These are phyloP conservation scores for Agrocybe pediades DNA, from an alignment of 768 basidiomycete species.

Conservation along the genomic window DNA sequence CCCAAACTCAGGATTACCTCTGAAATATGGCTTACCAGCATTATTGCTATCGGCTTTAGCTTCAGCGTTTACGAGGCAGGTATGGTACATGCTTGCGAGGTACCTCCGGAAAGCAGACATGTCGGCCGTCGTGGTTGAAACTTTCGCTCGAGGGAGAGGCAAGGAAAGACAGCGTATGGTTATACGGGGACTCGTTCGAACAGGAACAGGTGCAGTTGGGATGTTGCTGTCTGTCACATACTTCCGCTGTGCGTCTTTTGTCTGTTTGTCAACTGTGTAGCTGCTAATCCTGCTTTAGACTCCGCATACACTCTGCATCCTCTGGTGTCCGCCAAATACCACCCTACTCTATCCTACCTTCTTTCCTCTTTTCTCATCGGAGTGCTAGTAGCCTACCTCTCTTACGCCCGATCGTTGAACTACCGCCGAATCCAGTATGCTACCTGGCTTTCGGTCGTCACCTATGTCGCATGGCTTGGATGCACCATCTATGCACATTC, in stretches of 20 bases:
- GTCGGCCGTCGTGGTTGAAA: slow-evolving; percentile 65
- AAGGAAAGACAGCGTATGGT: slow-evolving; percentile 46
- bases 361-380: slow-evolving; percentile 43
- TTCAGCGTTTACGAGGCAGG: slow-evolving; percentile 62
- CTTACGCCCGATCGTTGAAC: slow-evolving; percentile 54
- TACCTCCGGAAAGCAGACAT: slow-evolving; percentile 67
- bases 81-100: slow-evolving; percentile 79
- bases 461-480: slow-evolving; percentile 64
- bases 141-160: slow-evolving; percentile 58
- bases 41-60: slow-evolving; percentile 57
- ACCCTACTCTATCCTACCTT: slow-evolving; percentile 34
- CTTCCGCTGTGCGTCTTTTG: slow-evolving; percentile 56
- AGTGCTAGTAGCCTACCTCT: slow-evolving; percentile 49
- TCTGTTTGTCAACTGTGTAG: neutral
- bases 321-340: slow-evolving; percentile 37
- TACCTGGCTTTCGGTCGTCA: slow-evolving; percentile 58
- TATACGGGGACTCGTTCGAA: slow-evolving; percentile 46
- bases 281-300: slow-evolving; percentile 35
- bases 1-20: slow-evolving; percentile 46
- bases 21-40: slow-evolving; percentile 50
- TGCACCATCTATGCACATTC: slow-evolving; percentile 54
- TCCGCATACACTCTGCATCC: slow-evolving; percentile 54
- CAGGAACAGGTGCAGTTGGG: slow-evolving; percentile 45
- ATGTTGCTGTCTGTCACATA: slow-evolving; percentile 62
- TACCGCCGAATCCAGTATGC: slow-evolving; percentile 56